Percentiles rank a stretch among this genome's conserved stretches.
Evolutionary conservation across 805 yeast genomes (phyloP).

Genomic region (Saccharomycopsis vini): DNA sequence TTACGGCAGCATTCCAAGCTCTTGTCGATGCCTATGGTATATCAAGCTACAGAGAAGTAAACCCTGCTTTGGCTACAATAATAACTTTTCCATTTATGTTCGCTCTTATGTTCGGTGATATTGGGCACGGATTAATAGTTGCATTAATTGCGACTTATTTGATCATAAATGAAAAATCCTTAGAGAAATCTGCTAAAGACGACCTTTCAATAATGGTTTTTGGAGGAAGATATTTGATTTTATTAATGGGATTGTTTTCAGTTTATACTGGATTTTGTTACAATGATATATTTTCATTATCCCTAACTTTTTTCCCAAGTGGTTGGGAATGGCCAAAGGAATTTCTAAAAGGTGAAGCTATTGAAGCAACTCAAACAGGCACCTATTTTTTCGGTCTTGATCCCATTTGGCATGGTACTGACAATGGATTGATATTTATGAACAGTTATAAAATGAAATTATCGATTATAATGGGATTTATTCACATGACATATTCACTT

Average conservation of each 20-base stretch:
- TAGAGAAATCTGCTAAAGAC: slow-evolving; percentile 57
- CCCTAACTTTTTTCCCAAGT: slow-evolving; percentile 77
- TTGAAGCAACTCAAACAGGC: slow-evolving; percentile 58
- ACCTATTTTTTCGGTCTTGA: slow-evolving; percentile 78
- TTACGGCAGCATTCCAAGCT: slow-evolving; percentile 85
- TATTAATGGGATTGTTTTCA: slow-evolving; percentile 90
- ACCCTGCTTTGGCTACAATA: slow-evolving; percentile 91
- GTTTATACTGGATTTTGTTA: slow-evolving; percentile 92
- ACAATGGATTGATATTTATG: slow-evolving; percentile 79
- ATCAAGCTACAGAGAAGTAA: slow-evolving; percentile 88
- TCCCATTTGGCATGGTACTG: slow-evolving; percentile 96
- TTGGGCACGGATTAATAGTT: slow-evolving; percentile 89
- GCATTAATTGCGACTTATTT: slow-evolving; percentile 62
- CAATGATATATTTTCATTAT: slow-evolving; percentile 87
- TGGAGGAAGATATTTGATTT: slow-evolving; percentile 81
- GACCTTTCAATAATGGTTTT: slow-evolving; percentile 97
- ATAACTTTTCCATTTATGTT: slow-evolving; percentile 97
- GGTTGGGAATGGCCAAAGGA: slow-evolving; percentile 92
- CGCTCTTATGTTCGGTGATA: slow-evolving; percentile 98
- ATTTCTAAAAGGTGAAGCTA: slow-evolving; percentile 59
- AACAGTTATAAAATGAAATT: slow-evolving; percentile 97
- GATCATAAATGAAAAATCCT: slow-evolving; percentile 64
- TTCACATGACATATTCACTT: slow-evolving; percentile 89
- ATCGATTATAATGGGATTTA: slow-evolving; percentile 87
- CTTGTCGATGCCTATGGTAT: slow-evolving; percentile 95